A percentile compares a stretch with the other conserved stretches of the same genome.
phyloP scores from a whole-genome alignment of 179 eudicot species.

The Actinidia chinensis region DNA sequence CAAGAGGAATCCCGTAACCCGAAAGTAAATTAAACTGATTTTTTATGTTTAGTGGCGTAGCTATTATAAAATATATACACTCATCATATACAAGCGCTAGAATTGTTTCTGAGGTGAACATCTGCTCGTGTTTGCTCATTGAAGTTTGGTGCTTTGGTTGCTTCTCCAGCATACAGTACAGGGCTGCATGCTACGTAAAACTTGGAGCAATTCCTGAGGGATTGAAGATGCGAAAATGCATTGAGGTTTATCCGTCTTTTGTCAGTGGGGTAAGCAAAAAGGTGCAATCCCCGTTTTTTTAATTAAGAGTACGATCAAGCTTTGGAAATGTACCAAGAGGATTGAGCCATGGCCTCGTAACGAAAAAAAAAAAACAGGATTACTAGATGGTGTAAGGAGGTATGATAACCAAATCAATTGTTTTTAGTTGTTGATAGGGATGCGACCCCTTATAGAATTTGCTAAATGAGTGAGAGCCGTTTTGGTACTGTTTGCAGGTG shows the following conservation, averaged over 20 bases:
- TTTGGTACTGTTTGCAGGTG: slow-evolving; percentile 45
- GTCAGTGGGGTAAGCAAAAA: slow-evolving; percentile 81
- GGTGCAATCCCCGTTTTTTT: slow-evolving; percentile 87
- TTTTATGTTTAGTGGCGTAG: neutral
- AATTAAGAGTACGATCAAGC: slow-evolving; percentile 91
- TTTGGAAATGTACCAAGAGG: slow-evolving; percentile 84
- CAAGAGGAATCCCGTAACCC: slow-evolving; percentile 76
- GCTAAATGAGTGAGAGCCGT: neutral
- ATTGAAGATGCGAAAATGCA: slow-evolving; percentile 90
- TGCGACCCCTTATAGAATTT: neutral
- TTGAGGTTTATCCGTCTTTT: slow-evolving; percentile 86
- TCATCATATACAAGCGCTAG: neutral
- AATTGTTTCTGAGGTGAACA: neutral
- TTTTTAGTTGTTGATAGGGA: neutral
- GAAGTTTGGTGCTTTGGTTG: neutral
- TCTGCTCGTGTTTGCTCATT: neutral
- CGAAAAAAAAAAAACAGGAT: too few species aligned
- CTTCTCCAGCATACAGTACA: slow-evolving; percentile 68
- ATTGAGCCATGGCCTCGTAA: slow-evolving; percentile 62
- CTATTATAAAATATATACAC: neutral
- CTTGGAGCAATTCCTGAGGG: slow-evolving; percentile 90
- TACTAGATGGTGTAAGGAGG: slow-evolving; percentile 81
- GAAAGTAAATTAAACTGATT: slow-evolving; percentile 39
- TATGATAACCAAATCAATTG: slow-evolving; percentile 8
- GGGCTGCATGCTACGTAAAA: slow-evolving; percentile 88